Evolutionary conservation across 352 stramenopile genomes (phyloP).

Genomic region (Elongisporangium undulatum): DNA sequence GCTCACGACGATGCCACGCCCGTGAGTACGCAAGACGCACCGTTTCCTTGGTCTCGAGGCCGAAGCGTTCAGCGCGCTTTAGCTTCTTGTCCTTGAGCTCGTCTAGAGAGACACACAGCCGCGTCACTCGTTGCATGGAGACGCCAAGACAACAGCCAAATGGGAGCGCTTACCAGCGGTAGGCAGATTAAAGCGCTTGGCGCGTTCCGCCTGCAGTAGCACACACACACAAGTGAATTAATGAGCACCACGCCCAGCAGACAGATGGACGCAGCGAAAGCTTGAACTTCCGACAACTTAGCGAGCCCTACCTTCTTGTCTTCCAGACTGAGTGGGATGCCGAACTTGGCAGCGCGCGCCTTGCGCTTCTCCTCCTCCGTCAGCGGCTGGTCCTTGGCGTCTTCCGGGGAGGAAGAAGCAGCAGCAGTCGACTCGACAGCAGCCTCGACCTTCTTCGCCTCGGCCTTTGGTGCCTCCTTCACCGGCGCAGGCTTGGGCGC

Average conservation of each 20-base stretch:
- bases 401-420: not conserved
- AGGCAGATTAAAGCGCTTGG: slow-evolving; percentile 75
- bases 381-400: slow-evolving; percentile 14
- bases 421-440: slow-evolving; percentile 5
- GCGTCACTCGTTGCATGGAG: not conserved
- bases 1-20: not conserved
- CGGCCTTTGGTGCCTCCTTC: not conserved
- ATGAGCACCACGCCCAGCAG: not conserved
- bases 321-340: slow-evolving; percentile 61
- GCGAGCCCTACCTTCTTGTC: slow-evolving; percentile 62
- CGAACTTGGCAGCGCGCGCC: slow-evolving; percentile 75
- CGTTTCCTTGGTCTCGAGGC: slow-evolving; percentile 72
- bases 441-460: slow-evolving; percentile 8
- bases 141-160: not conserved
- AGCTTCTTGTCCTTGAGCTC: slow-evolving; percentile 67
- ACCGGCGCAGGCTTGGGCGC: slow-evolving; percentile 7
- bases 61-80: slow-evolving; percentile 72
- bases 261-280: not conserved
- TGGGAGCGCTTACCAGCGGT: slow-evolving; percentile 21
- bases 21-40: slow-evolving; percentile 19
- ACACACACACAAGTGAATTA: slow-evolving; percentile 4
- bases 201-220: slow-evolving; percentile 48
- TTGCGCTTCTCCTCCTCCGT: slow-evolving; percentile 81
- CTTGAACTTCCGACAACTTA: not conserved
- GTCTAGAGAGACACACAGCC: slow-evolving; percentile 7